These are phyloP conservation scores for Clonostachys rhizophaga DNA, from an alignment of 2,329 filamentous ascomycete genomes.

Conservation along the genomic window DNA sequence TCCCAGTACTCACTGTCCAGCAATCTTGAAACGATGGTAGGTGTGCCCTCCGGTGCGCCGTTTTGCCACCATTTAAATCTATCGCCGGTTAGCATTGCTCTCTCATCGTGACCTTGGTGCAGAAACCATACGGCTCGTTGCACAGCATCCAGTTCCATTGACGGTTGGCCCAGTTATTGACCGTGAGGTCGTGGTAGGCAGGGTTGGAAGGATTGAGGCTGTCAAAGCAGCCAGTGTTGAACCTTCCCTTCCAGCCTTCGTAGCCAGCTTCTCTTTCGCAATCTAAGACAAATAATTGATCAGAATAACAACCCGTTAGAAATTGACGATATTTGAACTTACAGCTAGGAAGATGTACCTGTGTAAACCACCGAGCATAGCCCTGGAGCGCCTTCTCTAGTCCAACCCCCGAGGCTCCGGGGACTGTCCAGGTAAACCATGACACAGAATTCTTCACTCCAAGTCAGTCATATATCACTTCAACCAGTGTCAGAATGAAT, in stretches of 20 bases:
- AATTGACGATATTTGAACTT: slow-evolving; percentile 13
- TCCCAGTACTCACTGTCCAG: slow-evolving; percentile 46
- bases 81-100: not conserved
- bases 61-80: slow-evolving; percentile 18
- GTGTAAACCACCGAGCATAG: slow-evolving; percentile 49
- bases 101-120: not conserved
- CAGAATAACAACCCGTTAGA: not conserved
- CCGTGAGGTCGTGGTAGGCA: slow-evolving; percentile 41
- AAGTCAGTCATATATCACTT: not conserved
- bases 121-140: slow-evolving; percentile 46
- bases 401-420: slow-evolving; percentile 38
- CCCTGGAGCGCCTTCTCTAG: slow-evolving; percentile 45
- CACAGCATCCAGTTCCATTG: slow-evolving; percentile 60
- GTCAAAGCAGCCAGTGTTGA: slow-evolving; percentile 43
- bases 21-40: slow-evolving; percentile 45
- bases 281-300: slow-evolving; percentile 15
- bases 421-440: slow-evolving; percentile 4
- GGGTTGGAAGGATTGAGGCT: slow-evolving; percentile 45
- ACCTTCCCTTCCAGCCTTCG: slow-evolving; percentile 27
- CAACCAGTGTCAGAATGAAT: not conserved
- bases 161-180: slow-evolving; percentile 38
- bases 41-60: slow-evolving; percentile 36
- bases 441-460: slow-evolving; percentile 8
- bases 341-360: slow-evolving; percentile 39
- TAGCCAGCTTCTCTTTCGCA: slow-evolving; percentile 44